A percentile compares a stretch with the other conserved stretches of the same genome.
Evolutionary conservation across 2,329 filamentous ascomycete species (phyloP).

Genomic region (Phaeoacremonium minimum): DNA sequence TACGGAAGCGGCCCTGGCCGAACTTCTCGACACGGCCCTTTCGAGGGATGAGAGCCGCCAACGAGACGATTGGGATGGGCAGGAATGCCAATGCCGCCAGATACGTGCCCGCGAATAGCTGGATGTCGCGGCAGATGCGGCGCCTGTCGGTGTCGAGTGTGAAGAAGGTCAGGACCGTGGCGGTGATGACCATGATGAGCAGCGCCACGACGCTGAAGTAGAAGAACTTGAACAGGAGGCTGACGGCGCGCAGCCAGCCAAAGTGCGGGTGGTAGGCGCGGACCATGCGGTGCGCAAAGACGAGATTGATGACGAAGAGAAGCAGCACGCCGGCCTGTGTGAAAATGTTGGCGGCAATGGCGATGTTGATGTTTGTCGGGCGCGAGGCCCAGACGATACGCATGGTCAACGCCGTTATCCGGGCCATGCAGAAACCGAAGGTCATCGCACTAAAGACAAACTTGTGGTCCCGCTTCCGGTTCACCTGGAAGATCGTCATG

Average conservation of each 20-base stretch:
- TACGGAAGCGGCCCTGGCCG: slow-evolving; percentile 61
- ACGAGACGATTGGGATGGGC: slow-evolving; percentile 51
- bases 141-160: slow-evolving; percentile 50
- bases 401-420: slow-evolving; percentile 44
- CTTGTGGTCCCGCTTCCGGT: slow-evolving; percentile 46
- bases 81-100: slow-evolving; percentile 64
- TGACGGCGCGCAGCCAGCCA: slow-evolving; percentile 60
- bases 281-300: slow-evolving; percentile 72
- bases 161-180: slow-evolving; percentile 62
- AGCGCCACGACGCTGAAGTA: slow-evolving; percentile 54
- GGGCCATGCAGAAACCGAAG: slow-evolving; percentile 55
- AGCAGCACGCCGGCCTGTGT: slow-evolving; percentile 70
- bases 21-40: slow-evolving; percentile 48
- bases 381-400: slow-evolving; percentile 48
- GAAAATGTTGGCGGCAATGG: slow-evolving; percentile 63
- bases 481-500: slow-evolving; percentile 54
- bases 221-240: slow-evolving; percentile 49
- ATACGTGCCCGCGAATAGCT: slow-evolving; percentile 57
- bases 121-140: slow-evolving; percentile 54
- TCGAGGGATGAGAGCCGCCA: slow-evolving; percentile 42
- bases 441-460: slow-evolving; percentile 55
- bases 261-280: slow-evolving; percentile 66
- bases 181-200: slow-evolving; percentile 62
- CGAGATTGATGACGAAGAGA: slow-evolving; percentile 72
- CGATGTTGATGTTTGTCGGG: slow-evolving; percentile 32